Percentiles rank a stretch among this genome's conserved stretches.
Evolutionary conservation across 176 grass and related monocot genomes (phyloP).

Genomic region (Zizania latifolia): DNA sequence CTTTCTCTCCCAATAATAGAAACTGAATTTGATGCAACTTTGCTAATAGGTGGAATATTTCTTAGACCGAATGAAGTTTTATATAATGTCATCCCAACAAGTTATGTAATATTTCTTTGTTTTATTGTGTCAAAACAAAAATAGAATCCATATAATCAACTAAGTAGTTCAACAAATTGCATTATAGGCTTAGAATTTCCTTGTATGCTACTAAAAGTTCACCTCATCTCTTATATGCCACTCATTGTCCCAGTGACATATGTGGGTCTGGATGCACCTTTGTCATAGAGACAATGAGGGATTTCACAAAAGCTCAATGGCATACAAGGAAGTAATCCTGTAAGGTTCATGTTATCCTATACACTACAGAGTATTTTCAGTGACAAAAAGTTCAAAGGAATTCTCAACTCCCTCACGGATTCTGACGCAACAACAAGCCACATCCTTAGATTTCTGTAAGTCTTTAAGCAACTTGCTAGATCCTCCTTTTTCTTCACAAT

Average conservation of each 20-base stretch:
- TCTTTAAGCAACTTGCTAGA: conserved; percentile 21
- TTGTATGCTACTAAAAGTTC: neutral
- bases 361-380: conserved; percentile 58
- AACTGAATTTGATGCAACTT: neutral
- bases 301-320: neutral
- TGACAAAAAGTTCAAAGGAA: conserved; percentile 68
- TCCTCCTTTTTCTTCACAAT: conserved; percentile 6
- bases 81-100: conserved; percentile 18
- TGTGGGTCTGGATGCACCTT: neutral
- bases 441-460: conserved; percentile 78
- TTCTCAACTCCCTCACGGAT: conserved; percentile 60
- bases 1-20: neutral
- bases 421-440: conserved; percentile 64
- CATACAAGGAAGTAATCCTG: neutral
- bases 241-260: neutral
- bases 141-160: neutral
- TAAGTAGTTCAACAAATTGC: neutral
- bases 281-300: neutral
- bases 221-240: neutral
- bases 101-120: neutral
- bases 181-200: neutral
- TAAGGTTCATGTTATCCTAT: conserved; percentile 23
- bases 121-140: neutral
- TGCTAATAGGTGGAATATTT: neutral
- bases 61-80: neutral